Percentiles rank a stretch among this genome's conserved stretches.
Evolutionary conservation across 78 protist species (phyloP).

Genomic region (Mantamonas sphyraenae): DNA sequence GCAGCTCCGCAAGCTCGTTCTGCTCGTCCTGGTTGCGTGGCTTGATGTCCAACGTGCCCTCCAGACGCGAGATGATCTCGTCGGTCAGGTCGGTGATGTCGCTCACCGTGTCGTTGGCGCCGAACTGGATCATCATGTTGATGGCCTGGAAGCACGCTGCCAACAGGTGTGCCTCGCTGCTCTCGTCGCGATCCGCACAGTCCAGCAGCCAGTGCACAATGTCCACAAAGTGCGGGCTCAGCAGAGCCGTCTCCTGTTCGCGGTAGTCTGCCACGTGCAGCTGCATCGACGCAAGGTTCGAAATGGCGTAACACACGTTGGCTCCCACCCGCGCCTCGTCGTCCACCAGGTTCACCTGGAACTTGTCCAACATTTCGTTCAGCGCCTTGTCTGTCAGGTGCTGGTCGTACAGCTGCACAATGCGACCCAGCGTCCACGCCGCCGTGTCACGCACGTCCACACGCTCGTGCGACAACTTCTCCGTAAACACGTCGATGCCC

Average conservation of each 20-base stretch:
- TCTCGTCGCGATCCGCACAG: too few relatives aligned
- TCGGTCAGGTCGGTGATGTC: too few relatives aligned
- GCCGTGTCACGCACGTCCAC: conserved; percentile 66
- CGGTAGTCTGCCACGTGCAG: too few relatives aligned
- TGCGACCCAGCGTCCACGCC: conserved; percentile 74
- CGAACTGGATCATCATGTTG: background rate
- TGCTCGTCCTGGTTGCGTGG: conserved; percentile 18
- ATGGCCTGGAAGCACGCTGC: too few relatives aligned
- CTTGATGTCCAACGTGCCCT: background rate
- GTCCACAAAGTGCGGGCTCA: too few relatives aligned
- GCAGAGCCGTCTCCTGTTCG: too few relatives aligned
- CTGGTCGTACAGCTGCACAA: conserved; percentile 24
- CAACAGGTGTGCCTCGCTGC: too few relatives aligned
- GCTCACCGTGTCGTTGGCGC: conserved; percentile 14
- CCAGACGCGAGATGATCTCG: background rate
- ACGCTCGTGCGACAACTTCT: conserved; percentile 25
- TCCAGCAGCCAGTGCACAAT: too few relatives aligned
- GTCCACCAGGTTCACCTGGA: background rate
- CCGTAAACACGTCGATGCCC: conserved; percentile 10
- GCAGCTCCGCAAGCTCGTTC: conserved; percentile 18
- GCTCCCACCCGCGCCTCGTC: too few relatives aligned
- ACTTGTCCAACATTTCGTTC: background rate
- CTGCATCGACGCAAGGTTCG: too few relatives aligned
- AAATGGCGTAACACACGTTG: too few relatives aligned
- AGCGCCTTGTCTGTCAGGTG: background rate